Conservation (phyloP, 495 filamentous ascomycete species). For the Penicillium fimorum region DNA sequence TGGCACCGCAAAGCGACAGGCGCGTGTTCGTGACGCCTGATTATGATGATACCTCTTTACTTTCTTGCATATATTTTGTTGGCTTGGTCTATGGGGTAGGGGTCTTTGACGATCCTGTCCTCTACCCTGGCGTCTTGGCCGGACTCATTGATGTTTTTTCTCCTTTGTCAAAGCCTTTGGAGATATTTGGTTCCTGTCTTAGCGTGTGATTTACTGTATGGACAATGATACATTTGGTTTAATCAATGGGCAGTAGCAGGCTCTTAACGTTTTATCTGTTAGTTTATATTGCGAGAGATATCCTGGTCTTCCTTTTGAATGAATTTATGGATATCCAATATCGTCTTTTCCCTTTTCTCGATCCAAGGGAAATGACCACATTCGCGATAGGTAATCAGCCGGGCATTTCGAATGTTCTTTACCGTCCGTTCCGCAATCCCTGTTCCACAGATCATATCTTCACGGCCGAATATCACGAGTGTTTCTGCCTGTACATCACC, state of each 20-base stretch:
- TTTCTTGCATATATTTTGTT: constrained; percentile 27
- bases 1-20: constrained; percentile 76
- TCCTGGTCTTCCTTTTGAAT: constrained; percentile 3
- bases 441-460: constrained; percentile 21
- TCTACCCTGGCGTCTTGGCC: constrained; percentile 30
- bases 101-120: constrained; percentile 37
- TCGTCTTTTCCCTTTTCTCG: constrained; percentile 16
- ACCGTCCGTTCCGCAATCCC: constrained; percentile 12
- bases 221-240: constrained; percentile 17
- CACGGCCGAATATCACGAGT: constrained; percentile 18
- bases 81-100: constrained; percentile 15
- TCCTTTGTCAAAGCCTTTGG: constrained; percentile 13
- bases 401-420: constrained; percentile 7
- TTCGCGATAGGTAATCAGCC: constrained; percentile 15
- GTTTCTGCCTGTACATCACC: constrained; percentile 18
- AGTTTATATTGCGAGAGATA: constrained; percentile 3
- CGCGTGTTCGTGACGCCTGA: constrained; percentile 55
- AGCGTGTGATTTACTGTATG: constrained; percentile 26
- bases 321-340: constrained; percentile 20
- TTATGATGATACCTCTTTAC: constrained; percentile 29
- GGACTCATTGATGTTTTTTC: constrained; percentile 17
- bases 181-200: constrained; percentile 15
- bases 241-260: constrained; percentile 20
- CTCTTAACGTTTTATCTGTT: not conserved
- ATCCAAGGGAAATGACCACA: constrained; percentile 30